A percentile compares a stretch with the other conserved stretches of the same genome.
phyloP scores from a whole-genome alignment of 2,329 filamentous ascomycete species.

The Cytospora leucostoma region DNA sequence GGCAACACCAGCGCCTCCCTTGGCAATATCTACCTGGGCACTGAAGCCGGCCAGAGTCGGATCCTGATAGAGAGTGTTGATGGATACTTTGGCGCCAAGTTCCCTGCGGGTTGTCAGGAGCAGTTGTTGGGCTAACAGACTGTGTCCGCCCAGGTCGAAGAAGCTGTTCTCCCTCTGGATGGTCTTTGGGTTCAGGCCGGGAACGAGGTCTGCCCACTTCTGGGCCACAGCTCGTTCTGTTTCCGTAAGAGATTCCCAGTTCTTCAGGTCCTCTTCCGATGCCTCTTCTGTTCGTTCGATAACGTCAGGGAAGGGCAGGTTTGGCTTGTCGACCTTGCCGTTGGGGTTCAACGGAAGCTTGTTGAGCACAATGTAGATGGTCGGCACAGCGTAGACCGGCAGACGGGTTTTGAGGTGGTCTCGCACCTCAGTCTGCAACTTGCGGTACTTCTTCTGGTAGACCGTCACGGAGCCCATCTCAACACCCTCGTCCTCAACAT shows the following conservation, averaged over 20 bases:
- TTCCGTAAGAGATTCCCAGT: slow-evolving; percentile 43
- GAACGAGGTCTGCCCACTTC: slow-evolving; percentile 73
- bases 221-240: slow-evolving; percentile 69
- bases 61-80: slow-evolving; percentile 69
- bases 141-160: slow-evolving; percentile 81
- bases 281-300: slow-evolving; percentile 58
- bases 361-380: slow-evolving; percentile 70
- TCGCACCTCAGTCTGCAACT: slow-evolving; percentile 53
- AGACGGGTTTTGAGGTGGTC: slow-evolving; percentile 71
- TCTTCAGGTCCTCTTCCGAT: slow-evolving; percentile 45
- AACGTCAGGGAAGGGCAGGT: slow-evolving; percentile 76
- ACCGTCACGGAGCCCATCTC: slow-evolving; percentile 47
- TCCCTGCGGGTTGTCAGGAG: slow-evolving; percentile 64
- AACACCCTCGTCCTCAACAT: slow-evolving; percentile 54
- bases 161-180: slow-evolving; percentile 62
- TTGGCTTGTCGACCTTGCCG: slow-evolving; percentile 70
- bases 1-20: slow-evolving; percentile 25
- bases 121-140: slow-evolving; percentile 78
- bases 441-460: slow-evolving; percentile 48
- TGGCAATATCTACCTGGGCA: slow-evolving; percentile 49
- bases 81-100: slow-evolving; percentile 57
- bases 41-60: slow-evolving; percentile 53
- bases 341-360: slow-evolving; percentile 82
- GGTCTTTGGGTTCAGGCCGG: slow-evolving; percentile 66
- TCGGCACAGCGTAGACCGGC: slow-evolving; percentile 74